Percentiles rank a stretch among this genome's conserved stretches.
Conservation (phyloP, 2,329 filamentous ascomycete genomes). For the Aspergillus neoniger region DNA sequence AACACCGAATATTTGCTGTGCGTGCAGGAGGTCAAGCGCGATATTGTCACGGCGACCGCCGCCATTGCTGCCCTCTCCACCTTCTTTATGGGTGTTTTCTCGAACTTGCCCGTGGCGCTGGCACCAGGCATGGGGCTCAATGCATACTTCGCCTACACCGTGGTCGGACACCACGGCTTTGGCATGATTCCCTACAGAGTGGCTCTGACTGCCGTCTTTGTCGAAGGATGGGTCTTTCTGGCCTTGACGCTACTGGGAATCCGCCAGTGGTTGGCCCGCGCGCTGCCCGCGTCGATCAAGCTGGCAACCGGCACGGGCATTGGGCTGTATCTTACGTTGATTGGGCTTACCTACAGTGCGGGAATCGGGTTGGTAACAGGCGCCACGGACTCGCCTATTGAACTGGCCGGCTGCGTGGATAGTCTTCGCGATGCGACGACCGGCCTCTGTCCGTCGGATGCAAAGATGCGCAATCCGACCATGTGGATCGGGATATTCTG, state of each 20-base stretch:
- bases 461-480: slow-evolving; percentile 79
- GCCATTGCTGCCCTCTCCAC: slow-evolving; percentile 76
- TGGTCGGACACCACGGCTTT: slow-evolving; percentile 74
- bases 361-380: slow-evolving; percentile 80
- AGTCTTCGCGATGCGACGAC: slow-evolving; percentile 42
- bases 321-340: slow-evolving; percentile 71
- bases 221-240: slow-evolving; percentile 85
- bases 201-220: slow-evolving; percentile 82
- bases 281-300: slow-evolving; percentile 82
- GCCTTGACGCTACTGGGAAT: slow-evolving; percentile 76
- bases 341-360: slow-evolving; percentile 71
- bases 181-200: slow-evolving; percentile 73
- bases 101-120: slow-evolving; percentile 74
- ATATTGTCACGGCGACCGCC: slow-evolving; percentile 81
- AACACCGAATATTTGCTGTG: slow-evolving; percentile 49
- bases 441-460: slow-evolving; percentile 62
- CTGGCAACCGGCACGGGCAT: slow-evolving; percentile 84
- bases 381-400: slow-evolving; percentile 66
- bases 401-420: slow-evolving; percentile 71
- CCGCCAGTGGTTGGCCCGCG: slow-evolving; percentile 83
- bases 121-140: slow-evolving; percentile 81
- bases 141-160: slow-evolving; percentile 81
- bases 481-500: slow-evolving; percentile 91
- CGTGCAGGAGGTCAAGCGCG: slow-evolving; percentile 65
- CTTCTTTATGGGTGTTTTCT: slow-evolving; percentile 81